Base-by-base conservation (phyloP, 2,329 filamentous ascomycete genomes). In the Aureobasidium sp. region DNA sequence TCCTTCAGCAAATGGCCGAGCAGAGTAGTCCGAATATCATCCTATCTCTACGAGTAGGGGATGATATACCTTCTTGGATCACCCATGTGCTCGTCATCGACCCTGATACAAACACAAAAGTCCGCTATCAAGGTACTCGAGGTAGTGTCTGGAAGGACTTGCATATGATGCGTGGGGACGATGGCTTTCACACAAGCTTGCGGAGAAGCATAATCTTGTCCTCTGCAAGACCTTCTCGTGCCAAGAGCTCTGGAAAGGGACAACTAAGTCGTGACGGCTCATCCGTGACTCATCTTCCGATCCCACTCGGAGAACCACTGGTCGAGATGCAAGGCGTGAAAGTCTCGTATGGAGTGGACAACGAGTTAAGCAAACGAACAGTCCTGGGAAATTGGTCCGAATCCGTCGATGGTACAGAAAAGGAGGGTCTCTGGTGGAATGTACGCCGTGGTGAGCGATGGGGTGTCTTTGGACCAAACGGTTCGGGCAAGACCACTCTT, bases 381-480 rank as follows among this genome's bases (percentile, higher is more conserved):
- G 90, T 89, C 0, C 81, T 99, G 0, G 92, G 93, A 3, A 87
- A 89, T 71, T 97, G 91, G 91, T 55, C 54, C n/a, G 41, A 48
- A 21, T 30, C 29, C 9, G 36, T 25, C 10, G 30, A 48, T n/a
- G 42, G 34, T 7, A 9, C 11, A 2, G 21, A 47, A 6, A 50
- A 42, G 7, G 29, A 49, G 25, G 93, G 93, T 0, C 78, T 97
- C 6, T 82, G 87, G 70, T 97, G 94, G 91, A 89, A 83, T 0
- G 86, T 97, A 29, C 84, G 86, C 42, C 84, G 88, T 57, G 92
- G 93, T 29, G 86, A 97, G 71, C 85, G 92, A 65, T 96, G 91
- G 89, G 93, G 90, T 3, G 83, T 97, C 21, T 94, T 99, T 70
- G 94, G 94, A 0, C 88, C 92, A 36, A 97, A 99, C 68, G 94